Percentiles rank a stretch among this genome's conserved stretches.
Evolutionary conservation across 257 asterid species (phyloP).

Genomic region (Haberlea rhodopensis): DNA sequence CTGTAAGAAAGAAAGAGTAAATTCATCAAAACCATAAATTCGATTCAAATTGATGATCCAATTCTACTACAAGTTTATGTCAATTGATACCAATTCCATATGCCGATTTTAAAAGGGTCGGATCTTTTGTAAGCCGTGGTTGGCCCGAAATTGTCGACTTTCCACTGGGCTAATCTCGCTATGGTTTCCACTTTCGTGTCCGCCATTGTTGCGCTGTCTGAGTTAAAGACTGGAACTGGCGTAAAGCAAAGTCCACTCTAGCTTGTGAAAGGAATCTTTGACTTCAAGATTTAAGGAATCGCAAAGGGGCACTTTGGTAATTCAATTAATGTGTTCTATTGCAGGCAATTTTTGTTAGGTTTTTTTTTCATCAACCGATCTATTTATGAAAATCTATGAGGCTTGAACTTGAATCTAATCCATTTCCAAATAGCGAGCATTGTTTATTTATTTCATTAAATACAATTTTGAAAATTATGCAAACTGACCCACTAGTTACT

Average conservation of each 20-base stretch:
- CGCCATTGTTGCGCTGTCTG: constrained; percentile 30
- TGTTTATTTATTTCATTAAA: too few species aligned
- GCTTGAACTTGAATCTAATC: too few species aligned
- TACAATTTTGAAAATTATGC: too few species aligned
- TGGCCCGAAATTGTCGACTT: constrained; percentile 66
- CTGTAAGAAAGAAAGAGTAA: constrained; percentile 27
- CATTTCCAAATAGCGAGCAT: too few species aligned
- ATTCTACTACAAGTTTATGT: neutral
- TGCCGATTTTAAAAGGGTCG: constrained; percentile 85
- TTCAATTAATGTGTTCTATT: too few species aligned
- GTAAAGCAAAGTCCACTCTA: neutral
- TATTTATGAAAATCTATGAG: too few species aligned
- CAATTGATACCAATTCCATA: constrained; percentile 81
- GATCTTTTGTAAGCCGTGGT: constrained; percentile 73
- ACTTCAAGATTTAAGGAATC: constrained; percentile 9
- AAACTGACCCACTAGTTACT: too few species aligned
- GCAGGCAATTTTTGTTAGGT: too few species aligned
- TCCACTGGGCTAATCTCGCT: constrained; percentile 93
- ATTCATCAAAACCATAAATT: neutral
- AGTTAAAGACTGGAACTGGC: neutral
- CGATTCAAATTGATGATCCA: neutral
- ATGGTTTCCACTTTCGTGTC: constrained; percentile 85
- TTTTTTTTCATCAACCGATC: too few species aligned
- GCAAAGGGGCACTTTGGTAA: constrained; percentile 22
- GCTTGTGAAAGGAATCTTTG: neutral